Base-by-base conservation (phyloP, 306 rosid species). In the Calophaca sinica region DNA sequence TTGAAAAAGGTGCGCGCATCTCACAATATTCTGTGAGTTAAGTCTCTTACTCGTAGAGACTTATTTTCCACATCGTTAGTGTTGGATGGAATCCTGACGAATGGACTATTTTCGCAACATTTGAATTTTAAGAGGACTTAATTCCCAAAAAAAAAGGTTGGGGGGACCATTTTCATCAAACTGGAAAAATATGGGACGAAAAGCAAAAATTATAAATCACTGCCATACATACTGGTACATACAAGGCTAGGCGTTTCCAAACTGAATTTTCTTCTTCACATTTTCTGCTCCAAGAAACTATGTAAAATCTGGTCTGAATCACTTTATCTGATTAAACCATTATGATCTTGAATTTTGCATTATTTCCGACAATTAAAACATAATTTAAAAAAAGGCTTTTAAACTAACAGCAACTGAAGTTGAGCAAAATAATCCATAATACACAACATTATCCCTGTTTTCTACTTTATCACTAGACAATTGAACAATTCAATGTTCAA, bases 401-500 rank as follows among this genome's bases (percentile, higher is more conserved):
- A 54, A 61, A 36, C 75, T 41, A 50, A 39, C 1, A 7, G 6
- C 48, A 54, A 74, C 52, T 51, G 28, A 68, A 65, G 12, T n/a
- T 60, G 15, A 74, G 15, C 28, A 31, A 57, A 63, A 38, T 5
- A 57, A 67, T 52, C 7, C 62, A 62, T 10, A 68, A 62, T 41
- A 46, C 44, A 59, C 57, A 74, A 26, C 55, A 71, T 39, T 20
- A 46, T 13, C 44, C 71, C 35, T 60, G 13, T 1, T 54, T 68
- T 26, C 35, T 60, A 12, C 39, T 31, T 33, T 55, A 5, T 9
- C 79, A 35, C 61, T 59, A 55, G 14, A 65, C 73, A 54, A 41
- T 83, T 83, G 88, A 85, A 88, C 88, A 79, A 54, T 6, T 64
- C 45, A 11, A 13, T 60, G 89, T 83, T 81, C 76, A 74, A 67